phyloP scores from a whole-genome alignment of 345 rosid genomes.

The Pugionium cornutum region DNA sequence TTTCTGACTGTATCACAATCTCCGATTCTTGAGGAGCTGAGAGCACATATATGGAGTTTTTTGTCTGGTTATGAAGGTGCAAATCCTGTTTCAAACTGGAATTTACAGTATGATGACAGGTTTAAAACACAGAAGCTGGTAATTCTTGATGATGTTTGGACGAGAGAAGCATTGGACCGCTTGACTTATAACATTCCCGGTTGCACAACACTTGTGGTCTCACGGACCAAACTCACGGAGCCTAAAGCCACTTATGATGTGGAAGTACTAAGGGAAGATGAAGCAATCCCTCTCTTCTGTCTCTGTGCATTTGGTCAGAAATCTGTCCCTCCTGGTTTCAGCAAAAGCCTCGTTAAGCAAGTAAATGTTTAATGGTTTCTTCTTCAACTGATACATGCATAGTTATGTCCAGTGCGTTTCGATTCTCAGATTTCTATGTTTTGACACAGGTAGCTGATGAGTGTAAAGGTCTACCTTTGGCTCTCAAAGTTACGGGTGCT shows the following conservation, averaged over 20 bases:
- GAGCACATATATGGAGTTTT: constrained; percentile 45
- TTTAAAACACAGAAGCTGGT: constrained; percentile 45
- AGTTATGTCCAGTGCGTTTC: neutral
- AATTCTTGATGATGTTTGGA: constrained; percentile 92
- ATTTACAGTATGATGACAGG: constrained; percentile 39
- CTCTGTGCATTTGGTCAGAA: constrained; percentile 71
- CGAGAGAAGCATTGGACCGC: constrained; percentile 53
- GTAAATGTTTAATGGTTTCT: constrained; percentile 33
- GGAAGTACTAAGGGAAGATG: constrained; percentile 62
- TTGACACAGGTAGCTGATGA: constrained; percentile 64
- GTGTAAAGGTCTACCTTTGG: constrained; percentile 93
- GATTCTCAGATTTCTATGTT: constrained; percentile 21
- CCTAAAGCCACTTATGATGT: constrained; percentile 52
- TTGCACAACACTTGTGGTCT: constrained; percentile 72
- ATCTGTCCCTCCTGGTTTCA: constrained; percentile 54
- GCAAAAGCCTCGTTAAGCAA: constrained; percentile 63
- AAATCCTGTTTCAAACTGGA: constrained; percentile 43
- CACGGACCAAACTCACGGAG: constrained; percentile 60
- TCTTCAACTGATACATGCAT: constrained; percentile 6
- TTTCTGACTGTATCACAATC: constrained; percentile 85
- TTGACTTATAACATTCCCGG: constrained; percentile 56
- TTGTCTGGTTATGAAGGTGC: constrained; percentile 46
- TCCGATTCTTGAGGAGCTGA: constrained; percentile 61
- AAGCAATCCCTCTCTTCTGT: constrained; percentile 71
- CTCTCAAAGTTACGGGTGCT: constrained; percentile 94